Evolutionary conservation across 192 early-diverging fungal species (phyloP), one percentile per base, ranked within the genome.

Genomic region (Mortierella alpina): DNA sequence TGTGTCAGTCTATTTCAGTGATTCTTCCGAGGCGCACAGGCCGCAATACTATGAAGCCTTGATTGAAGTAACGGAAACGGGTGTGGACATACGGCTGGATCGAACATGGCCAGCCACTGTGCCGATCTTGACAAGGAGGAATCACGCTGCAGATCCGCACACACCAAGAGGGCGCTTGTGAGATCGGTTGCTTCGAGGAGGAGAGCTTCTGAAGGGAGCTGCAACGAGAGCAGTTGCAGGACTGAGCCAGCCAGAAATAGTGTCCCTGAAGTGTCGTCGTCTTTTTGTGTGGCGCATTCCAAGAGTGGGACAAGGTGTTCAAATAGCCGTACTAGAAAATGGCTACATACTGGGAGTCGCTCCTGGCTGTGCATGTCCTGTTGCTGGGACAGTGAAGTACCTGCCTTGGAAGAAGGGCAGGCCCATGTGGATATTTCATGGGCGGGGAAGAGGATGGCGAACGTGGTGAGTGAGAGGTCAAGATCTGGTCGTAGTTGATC

Each of bases 391-490:
- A 22, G 7, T 1, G 7, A 13, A 17, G 41, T 3, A 20, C 4
- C 2, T 18, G 13, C 12, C 1, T 23, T 12, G 17, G 40, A 1
- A 6, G 45, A 10, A 2, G 7, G 39, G 45, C 46, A 54, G 46
- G 31, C 15, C 77, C 70, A 63, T 7, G 70, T 72, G 0, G 47
- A 48, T 40, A 44, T 5, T 2, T 72, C 49, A 10, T 63, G 49
- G 14, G 54, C 65, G 17, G 70, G 65, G 46, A 72, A 58, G 39
- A 72, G 66, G 23, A 64, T 23, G 31, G 41, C 20, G 48, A 69
- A 76, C 7, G 31, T 31, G 31, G 31, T 31, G 31, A 69, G 15
- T 3, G 40, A 49, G 69, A 46, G 22, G 51, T 15, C 8, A 7
- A 22, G 14, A 14, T 45, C 41, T 52, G 40, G 17, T 73, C 71